Evolutionary conservation across 192 early-diverging fungal genomes (phyloP), one percentile per base, ranked within the genome.

Genomic region (Oehlia diaphana): DNA sequence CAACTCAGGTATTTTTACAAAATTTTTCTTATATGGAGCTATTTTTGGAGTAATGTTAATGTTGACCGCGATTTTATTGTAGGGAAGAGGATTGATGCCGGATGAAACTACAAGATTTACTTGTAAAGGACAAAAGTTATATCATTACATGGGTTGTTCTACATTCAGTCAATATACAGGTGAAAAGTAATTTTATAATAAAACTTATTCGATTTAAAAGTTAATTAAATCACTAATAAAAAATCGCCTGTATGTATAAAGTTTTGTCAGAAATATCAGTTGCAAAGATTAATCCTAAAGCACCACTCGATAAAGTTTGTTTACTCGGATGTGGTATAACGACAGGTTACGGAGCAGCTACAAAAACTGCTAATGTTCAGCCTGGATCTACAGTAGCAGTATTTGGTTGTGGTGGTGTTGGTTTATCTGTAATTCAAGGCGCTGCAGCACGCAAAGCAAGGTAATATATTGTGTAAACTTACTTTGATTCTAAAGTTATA

Each of bases 251-350:
- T 21, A 33, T 42, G 39, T 42, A 76, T 37, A 19, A 81, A 84
- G 97, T 99, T 21, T 93, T 91, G 35, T 85, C 89, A 70, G 97
- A 96, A 82, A 95, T 99, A 74, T 96, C 96, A 5, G 85, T 96
- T 68, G 97, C 95, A 66, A 97, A 97, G 80, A 90, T 99, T 7
- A 88, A 92, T 77, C 83, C 92, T 44, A 83, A 82, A 21, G 96
- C 96, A 33, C 89, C 92, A 14, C 84, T 97, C 35, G 93, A 98
- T 78, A 94, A 93, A 76, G 87, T 96, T 73, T 97, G 96, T 81
- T 88, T 99, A 44, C 89, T 99, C 63, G 97, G 97, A 21, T 99
- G 97, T 81, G 97, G 96, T 44, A 92, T 99, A 53, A 97, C 97
- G 28, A 99, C 97, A 74, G 72, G 84, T 64, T 99, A 94, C 85